Conservation (phyloP, 108 stramenopile genomes). For the Cyclotella cryptica region DNA sequence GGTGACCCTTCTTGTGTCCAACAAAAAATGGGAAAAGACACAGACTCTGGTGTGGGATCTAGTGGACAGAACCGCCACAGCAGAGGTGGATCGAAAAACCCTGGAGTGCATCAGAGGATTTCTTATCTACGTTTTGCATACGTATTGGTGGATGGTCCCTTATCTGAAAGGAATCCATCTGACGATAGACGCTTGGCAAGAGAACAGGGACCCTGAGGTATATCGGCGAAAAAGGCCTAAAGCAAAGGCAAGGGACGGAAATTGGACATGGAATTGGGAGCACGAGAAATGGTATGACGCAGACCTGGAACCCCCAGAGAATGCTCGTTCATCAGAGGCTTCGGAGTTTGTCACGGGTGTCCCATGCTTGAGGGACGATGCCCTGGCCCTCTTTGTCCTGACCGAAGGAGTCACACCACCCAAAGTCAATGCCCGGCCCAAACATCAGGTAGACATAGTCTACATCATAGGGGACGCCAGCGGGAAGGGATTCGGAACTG, state of each 20-base stretch:
- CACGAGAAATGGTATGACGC: not conserved
- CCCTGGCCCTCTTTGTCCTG: not conserved
- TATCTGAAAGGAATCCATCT: constrained; percentile 55
- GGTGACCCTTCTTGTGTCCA: constrained; percentile 3
- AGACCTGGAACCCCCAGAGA: not conserved
- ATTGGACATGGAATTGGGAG: not conserved
- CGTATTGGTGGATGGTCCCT: constrained; percentile 39
- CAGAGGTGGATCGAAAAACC: not conserved
- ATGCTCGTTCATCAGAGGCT: no score
- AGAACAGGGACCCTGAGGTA: constrained; percentile 37
- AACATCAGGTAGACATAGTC: not conserved
- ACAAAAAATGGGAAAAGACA: constrained; percentile 44
- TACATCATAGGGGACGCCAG: no score
- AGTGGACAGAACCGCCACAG: not conserved
- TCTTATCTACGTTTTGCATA: constrained; percentile 39
- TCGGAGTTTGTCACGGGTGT: not conserved
- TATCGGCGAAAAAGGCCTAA: constrained; percentile 26
- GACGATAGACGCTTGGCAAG: constrained; percentile 48
- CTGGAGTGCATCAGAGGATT: constrained; percentile 44
- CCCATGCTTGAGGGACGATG: not conserved
- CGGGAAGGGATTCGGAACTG: no score
- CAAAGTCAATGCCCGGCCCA: not conserved
- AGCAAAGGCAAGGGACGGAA: no score
- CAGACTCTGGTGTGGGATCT: constrained; percentile 12
- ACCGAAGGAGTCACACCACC: not conserved